These are phyloP conservation scores for Erythrobasidium yunnanense DNA, from an alignment of 768 basidiomycete genomes.

Conservation along the genomic window DNA sequence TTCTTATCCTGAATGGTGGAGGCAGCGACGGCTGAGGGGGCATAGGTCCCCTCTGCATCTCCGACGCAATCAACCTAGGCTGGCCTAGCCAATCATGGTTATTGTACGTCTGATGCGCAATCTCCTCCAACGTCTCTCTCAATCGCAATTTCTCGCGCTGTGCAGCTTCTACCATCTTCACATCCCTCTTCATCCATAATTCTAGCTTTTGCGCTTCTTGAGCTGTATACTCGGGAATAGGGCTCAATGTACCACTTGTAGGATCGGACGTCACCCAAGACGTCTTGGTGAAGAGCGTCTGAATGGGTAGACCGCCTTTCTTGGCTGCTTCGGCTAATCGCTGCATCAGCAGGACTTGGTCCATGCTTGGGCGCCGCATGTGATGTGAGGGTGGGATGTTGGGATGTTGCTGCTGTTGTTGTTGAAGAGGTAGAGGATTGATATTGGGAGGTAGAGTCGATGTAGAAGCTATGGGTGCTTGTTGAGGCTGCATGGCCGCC, in stretches of 20 bases:
- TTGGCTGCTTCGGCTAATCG: conserved; percentile 9
- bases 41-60: neutral
- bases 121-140: neutral
- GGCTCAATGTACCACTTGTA: neutral
- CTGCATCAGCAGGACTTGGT: conserved; percentile 18
- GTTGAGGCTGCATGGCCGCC: neutral
- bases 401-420: neutral
- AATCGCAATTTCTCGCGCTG: conserved; percentile 1
- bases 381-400: neutral
- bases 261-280: too few relatives aligned
- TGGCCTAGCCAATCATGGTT: conserved; percentile 35
- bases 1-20: neutral
- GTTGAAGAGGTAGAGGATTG: neutral
- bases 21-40: neutral
- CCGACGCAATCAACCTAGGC: neutral
- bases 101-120: conserved; percentile 15
- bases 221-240: neutral
- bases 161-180: neutral
- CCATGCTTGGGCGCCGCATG: conserved; percentile 9
- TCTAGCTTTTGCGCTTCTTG: neutral
- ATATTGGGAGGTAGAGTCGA: neutral
- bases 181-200: conserved; percentile 22
- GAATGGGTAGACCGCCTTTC: conserved; percentile 22
- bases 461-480: neutral
- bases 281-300: conserved; percentile 19